A percentile compares a stretch with the other conserved stretches of the same genome.
phyloP scores from a whole-genome alignment of 768 basidiomycete genomes.

The Plicaturopsis crispa region DNA sequence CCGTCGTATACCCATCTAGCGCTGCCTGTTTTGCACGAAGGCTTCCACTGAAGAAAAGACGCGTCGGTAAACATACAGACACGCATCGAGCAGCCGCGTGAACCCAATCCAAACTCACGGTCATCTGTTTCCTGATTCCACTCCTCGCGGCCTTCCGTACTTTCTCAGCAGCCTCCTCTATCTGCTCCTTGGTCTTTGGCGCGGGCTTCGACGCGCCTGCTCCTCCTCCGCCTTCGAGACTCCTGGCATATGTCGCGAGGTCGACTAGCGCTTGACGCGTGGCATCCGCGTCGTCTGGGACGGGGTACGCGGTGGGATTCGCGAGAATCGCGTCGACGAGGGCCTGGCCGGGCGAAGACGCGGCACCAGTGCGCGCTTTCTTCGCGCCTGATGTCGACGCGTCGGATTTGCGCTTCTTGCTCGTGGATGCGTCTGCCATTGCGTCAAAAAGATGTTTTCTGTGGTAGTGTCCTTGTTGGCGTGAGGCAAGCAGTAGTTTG shows the following conservation, averaged over 20 bases:
- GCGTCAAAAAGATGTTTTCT: no score
- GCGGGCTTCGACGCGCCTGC: conserved; percentile 10
- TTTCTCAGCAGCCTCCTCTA: conserved; percentile 36
- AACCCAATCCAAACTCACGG: no score
- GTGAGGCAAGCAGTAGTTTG: no score
- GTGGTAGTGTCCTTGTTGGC: no score
- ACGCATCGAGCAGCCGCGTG: no score
- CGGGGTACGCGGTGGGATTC: conserved; percentile 23
- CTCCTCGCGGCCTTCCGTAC: conserved; percentile 35
- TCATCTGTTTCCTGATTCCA: conserved; percentile 47
- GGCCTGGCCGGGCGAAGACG: conserved; percentile 24
- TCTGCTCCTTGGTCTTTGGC: conserved; percentile 27
- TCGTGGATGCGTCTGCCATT: no score
- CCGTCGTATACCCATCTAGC: conserved; percentile 49
- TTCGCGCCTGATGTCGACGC: conserved; percentile 19
- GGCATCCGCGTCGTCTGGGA: conserved; percentile 23
- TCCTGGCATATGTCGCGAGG: conserved; percentile 20
- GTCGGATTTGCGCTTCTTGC: conserved; percentile 31
- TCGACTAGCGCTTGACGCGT: conserved; percentile 15
- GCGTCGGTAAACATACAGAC: not conserved
- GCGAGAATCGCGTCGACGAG: conserved; percentile 31
- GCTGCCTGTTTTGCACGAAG: conserved; percentile 35
- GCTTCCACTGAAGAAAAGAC: conserved; percentile 36
- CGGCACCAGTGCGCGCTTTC: conserved; percentile 16
- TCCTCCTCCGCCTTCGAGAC: conserved; percentile 13